Evolutionary conservation across 2,329 filamentous ascomycete genomes (phyloP), one percentile per base, ranked within the genome.

Genomic region (Blastomyces emzantsi): DNA sequence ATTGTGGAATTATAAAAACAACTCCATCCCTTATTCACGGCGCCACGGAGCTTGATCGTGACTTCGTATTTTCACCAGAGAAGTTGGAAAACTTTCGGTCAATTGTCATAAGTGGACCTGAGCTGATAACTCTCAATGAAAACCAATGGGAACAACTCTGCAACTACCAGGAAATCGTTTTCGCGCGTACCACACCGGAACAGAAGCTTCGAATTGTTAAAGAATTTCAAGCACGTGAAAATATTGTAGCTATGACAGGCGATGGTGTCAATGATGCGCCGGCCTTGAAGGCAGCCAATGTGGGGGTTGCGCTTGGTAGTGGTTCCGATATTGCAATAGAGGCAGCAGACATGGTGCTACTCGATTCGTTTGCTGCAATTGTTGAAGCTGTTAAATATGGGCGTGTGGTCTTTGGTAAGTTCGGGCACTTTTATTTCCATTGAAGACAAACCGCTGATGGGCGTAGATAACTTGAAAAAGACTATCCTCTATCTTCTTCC

Each of bases 191-290:
- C 0, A 91, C 89, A 0, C 89, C 88, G 0, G 88, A 92, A 70
- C 88, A 92, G 71, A 92, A 92, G 72, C 82, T 92, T 7, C 85
- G 87, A 43, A 92, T 92, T 65, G 88, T 92, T n/a, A 83, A 84
- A 39, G 88, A 90, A 72, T 87, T 91, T 65, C 88, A 90, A 70
- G 75, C 80, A 0, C 79, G 83, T 9, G 79, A 83, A 5, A 78
- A 84, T 52, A 82, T 84, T 41, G 83, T 86, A 6, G 83, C 79
- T 7, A 82, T 80, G 78, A 80, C 77, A 1, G 78, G 79, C 5
- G 78, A 79, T 65, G 79, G 79, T 47, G 78, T 81, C 28, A 81
- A 80, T 64, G 78, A 81, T 66, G 78, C 78, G 63, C 84, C 83
- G 11, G 81, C 81, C 1, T 76, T 86, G 22, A 84, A 82, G 67